A percentile compares a stretch with the other conserved stretches of the same genome.
These are phyloP conservation scores for Chaetomium strumarium DNA, from an alignment of 2,329 filamentous ascomycete genomes.

Conservation along the genomic window DNA sequence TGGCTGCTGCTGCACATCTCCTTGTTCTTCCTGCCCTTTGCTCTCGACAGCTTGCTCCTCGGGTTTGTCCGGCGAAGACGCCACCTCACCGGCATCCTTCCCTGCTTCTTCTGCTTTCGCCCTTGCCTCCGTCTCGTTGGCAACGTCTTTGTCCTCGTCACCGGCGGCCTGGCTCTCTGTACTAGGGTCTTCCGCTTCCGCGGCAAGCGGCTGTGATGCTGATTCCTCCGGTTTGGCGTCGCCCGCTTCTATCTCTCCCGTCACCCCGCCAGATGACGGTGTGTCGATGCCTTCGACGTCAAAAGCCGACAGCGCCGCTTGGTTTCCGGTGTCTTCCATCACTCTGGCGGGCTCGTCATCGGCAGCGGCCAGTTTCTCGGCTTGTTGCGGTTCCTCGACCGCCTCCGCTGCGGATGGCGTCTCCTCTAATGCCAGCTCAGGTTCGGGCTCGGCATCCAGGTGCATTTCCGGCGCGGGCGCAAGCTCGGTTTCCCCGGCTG, in stretches of 20 bases:
- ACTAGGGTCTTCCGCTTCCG: background rate
- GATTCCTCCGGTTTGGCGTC: background rate
- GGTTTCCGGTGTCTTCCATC: background rate
- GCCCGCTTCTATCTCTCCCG: background rate
- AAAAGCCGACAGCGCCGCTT: background rate
- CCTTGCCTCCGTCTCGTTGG: background rate
- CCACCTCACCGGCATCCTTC: conserved; percentile 41
- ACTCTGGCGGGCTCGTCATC: background rate
- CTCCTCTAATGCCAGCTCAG: background rate
- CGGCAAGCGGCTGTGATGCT: background rate
- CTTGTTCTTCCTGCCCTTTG: conserved; percentile 6
- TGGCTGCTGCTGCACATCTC: background rate
- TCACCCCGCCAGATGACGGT: background rate
- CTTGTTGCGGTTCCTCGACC: background rate
- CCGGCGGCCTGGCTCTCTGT: background rate
- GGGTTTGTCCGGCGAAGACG: too few relatives aligned
- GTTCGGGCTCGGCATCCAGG: background rate
- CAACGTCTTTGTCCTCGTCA: background rate
- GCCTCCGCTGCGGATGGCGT: background rate
- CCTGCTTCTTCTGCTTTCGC: conserved; percentile 57
- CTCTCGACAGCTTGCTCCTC: conserved; percentile 22
- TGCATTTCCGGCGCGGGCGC: background rate
- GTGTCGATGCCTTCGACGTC: background rate
- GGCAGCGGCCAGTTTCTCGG: background rate
- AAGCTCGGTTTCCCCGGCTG: background rate